Conservation (phyloP, 371 early-diverging fungal genomes). For the Nosema muscidifuracis region DNA sequence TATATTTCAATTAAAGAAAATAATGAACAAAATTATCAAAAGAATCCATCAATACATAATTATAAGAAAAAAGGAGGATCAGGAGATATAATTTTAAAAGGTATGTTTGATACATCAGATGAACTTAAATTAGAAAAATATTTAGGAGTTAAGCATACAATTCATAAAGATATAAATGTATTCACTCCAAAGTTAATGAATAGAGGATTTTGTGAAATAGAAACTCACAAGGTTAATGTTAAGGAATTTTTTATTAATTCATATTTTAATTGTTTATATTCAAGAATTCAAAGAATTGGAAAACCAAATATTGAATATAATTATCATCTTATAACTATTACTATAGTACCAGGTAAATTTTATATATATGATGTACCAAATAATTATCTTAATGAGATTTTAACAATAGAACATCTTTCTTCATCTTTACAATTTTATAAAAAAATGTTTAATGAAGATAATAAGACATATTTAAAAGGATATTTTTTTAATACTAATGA, state of each 20-base stretch:
- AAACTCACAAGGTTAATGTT: constrained; percentile 27
- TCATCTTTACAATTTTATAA: not conserved
- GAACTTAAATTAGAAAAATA: constrained; percentile 32
- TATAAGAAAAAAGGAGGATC: not conserved
- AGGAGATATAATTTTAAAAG: constrained; percentile 25
- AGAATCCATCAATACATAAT: not conserved
- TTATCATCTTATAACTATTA: not conserved
- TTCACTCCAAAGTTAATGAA: constrained; percentile 17
- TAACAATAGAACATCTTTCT: not conserved
- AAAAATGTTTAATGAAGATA: not conserved
- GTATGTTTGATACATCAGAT: constrained; percentile 48
- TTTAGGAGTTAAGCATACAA: not conserved
- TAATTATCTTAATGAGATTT: not conserved
- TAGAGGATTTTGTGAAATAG: constrained; percentile 25
- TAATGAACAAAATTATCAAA: not conserved
- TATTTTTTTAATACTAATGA: constrained; percentile 10
- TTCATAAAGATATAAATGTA: not conserved
- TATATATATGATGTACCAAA: not conserved
- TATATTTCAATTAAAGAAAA: not conserved
- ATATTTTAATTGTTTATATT: not conserved
- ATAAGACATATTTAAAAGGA: not conserved
- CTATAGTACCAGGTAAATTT: constrained; percentile 19
- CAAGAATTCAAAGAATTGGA: not conserved
- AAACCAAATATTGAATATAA: not conserved
- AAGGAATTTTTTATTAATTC: constrained; percentile 30